phyloP scores from a whole-genome alignment of 2,329 filamentous ascomycete species.

The Colletotrichum limetticola region DNA sequence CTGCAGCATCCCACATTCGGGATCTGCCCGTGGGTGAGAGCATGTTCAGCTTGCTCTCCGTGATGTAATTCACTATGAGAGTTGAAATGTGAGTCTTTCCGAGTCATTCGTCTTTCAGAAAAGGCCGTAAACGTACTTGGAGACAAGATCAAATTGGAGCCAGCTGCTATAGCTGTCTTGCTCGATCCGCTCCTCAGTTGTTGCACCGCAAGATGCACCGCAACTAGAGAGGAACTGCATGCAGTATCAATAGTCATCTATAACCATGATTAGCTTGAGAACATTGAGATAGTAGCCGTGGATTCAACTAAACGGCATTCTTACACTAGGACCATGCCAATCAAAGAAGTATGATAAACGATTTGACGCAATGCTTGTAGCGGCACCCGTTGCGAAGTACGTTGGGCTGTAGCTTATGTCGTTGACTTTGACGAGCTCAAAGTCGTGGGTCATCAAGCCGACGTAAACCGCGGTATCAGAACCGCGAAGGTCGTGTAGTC shows the following conservation, averaged over 20 bases:
- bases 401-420: conserved; percentile 40
- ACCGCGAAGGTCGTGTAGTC: not conserved
- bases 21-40: conserved; percentile 48
- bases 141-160: conserved; percentile 38
- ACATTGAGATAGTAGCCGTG: too few species aligned
- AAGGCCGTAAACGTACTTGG: not conserved
- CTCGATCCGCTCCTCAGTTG: conserved; percentile 46
- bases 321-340: conserved; percentile 48
- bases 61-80: not conserved
- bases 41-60: conserved; percentile 38
- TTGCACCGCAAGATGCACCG: conserved; percentile 51
- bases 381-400: conserved; percentile 47
- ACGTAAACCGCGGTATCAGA: conserved; percentile 26
- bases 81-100: too few species aligned
- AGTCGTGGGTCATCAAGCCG: conserved; percentile 42
- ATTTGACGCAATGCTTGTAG: conserved; percentile 48
- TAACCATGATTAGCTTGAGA: not conserved
- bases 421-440: conserved; percentile 34
- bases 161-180: conserved; percentile 41
- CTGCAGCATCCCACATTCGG: conserved; percentile 53
- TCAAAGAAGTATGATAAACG: conserved; percentile 53
- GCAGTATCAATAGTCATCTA: conserved; percentile 56
- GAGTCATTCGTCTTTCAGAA: too few species aligned
- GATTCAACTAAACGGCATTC: not conserved
- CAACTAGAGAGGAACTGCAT: conserved; percentile 54